A percentile compares a stretch with the other conserved stretches of the same genome.
phyloP scores from a whole-genome alignment of 805 yeast species.

The Yamadazyma sp. region DNA sequence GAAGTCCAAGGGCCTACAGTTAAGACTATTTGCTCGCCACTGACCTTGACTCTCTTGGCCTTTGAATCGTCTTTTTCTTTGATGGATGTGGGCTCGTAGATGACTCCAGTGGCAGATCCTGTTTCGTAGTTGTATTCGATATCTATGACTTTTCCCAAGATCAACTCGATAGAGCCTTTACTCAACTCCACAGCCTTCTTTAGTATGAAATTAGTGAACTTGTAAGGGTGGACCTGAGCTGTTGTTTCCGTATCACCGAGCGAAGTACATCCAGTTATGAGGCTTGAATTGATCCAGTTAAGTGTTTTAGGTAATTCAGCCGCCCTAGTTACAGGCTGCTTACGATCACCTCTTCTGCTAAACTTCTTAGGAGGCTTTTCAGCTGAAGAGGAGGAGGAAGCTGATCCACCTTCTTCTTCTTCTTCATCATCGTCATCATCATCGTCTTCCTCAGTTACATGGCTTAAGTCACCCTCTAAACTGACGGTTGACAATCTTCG shows the following conservation, averaged over 20 bases:
- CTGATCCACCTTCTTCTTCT: conserved; percentile 9
- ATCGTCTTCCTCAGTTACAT: conserved; percentile 24
- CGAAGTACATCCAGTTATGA: conserved; percentile 71
- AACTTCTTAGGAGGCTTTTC: conserved; percentile 38
- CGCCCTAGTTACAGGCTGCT: conserved; percentile 5
- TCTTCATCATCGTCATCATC: conserved; percentile 23
- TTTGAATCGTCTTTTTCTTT: conserved; percentile 24
- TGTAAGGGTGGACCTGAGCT: conserved; percentile 95
- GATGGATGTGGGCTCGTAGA: conserved; percentile 52
- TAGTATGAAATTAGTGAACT: conserved; percentile 81
- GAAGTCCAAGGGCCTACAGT: conserved; percentile 98
- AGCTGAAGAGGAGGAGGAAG: conserved; percentile 12
- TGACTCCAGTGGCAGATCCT: conserved; percentile 71
- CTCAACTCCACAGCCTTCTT: conserved; percentile 68
- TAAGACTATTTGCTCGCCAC: conserved; percentile 76
- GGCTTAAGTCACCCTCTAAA: conserved; percentile 74
- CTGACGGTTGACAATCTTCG: conserved; percentile 84
- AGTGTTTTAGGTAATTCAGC: conserved; percentile 56
- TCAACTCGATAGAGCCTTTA: conserved; percentile 76
- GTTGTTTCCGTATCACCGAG: conserved; percentile 86
- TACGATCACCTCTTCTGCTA: conserved; percentile 24
- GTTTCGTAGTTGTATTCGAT: conserved; percentile 59
- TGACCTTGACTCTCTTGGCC: conserved; percentile 41
- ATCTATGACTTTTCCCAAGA: conserved; percentile 80
- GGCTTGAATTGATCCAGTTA: conserved; percentile 69